A percentile compares a stretch with the other conserved stretches of the same genome.
These are phyloP conservation scores for Coemansia sp. DNA, from an alignment of 371 early-diverging fungal genomes.

Conservation along the genomic window DNA sequence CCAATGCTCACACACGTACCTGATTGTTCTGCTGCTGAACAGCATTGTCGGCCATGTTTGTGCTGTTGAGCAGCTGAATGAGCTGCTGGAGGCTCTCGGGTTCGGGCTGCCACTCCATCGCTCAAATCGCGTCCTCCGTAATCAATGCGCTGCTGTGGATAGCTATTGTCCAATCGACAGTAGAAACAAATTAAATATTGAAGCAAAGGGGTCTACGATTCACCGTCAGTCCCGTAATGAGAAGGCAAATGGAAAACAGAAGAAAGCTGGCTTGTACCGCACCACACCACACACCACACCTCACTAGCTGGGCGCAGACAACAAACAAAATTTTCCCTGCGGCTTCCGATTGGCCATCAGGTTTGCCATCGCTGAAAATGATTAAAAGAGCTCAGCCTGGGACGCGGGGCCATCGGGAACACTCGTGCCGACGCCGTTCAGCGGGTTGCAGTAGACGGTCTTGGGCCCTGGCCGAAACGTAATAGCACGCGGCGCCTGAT, in stretches of 20 bases:
- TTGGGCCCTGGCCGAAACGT: constrained; percentile 32
- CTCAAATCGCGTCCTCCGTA: not conserved
- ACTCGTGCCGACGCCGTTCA: constrained; percentile 11
- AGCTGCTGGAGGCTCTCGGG: constrained; percentile 65
- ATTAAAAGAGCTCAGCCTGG: not conserved
- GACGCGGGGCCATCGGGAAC: constrained; percentile 37
- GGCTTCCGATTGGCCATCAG: not conserved
- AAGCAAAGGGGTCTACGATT: no score
- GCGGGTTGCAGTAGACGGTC: constrained; percentile 46
- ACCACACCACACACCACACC: not conserved
- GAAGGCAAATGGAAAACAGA: no score
- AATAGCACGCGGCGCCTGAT: constrained; percentile 1
- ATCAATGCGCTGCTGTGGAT: not conserved
- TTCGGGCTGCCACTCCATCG: constrained; percentile 64
- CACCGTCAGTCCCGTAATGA: no score
- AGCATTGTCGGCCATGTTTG: constrained; percentile 58
- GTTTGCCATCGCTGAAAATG: not conserved
- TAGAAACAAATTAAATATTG: no score
- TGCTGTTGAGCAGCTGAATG: constrained; percentile 63
- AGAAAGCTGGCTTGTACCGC: no score
- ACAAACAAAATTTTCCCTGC: constrained; percentile 6
- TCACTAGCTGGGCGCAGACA: not conserved
- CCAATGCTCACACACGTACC: constrained; percentile 47
- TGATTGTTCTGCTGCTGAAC: constrained; percentile 63
- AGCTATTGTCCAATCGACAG: no score